phyloP scores from a whole-genome alignment of 2,329 filamentous ascomycete species.

The Aschersonia sp. region DNA sequence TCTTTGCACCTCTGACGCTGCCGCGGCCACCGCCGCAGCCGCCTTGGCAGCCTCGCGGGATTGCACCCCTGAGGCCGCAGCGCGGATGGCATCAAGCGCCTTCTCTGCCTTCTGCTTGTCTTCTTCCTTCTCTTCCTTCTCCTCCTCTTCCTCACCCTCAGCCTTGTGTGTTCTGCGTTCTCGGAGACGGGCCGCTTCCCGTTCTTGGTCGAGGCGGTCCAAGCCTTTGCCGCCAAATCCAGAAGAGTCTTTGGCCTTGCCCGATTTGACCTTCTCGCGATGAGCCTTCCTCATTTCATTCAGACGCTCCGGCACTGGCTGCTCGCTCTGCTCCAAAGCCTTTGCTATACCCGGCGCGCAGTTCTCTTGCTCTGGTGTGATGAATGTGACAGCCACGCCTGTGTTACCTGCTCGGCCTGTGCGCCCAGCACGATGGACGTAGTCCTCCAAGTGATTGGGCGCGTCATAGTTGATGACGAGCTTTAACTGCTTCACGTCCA shows the following conservation, averaged over 20 bases:
- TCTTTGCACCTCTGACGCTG: slow-evolving; percentile 17
- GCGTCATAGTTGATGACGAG: slow-evolving; percentile 92
- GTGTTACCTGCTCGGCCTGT: slow-evolving; percentile 91
- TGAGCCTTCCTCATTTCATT: slow-evolving; percentile 57
- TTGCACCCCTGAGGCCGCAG: slow-evolving; percentile 42
- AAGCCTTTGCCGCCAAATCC: slow-evolving; percentile 94
- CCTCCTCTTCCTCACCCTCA: slow-evolving; percentile 71
- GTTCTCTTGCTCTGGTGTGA: slow-evolving; percentile 83
- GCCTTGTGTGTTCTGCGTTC: slow-evolving; percentile 85
- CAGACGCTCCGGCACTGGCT: slow-evolving; percentile 59
- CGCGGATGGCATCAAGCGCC: slow-evolving; percentile 49
- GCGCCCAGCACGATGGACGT: slow-evolving; percentile 85
- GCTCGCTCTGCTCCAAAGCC: slow-evolving; percentile 81
- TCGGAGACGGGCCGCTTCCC: slow-evolving; percentile 71
- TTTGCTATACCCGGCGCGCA: slow-evolving; percentile 81
- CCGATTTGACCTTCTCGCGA: slow-evolving; percentile 79
- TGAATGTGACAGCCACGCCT: slow-evolving; percentile 86
- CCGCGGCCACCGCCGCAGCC: slow-evolving; percentile 6
- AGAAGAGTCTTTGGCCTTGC: slow-evolving; percentile 76
- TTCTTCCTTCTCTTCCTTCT: slow-evolving; percentile 65
- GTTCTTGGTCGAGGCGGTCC: slow-evolving; percentile 79
- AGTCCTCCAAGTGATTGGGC: slow-evolving; percentile 90
- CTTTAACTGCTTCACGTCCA: slow-evolving; percentile 93
- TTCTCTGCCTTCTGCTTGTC: slow-evolving; percentile 58
- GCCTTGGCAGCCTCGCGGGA: slow-evolving; percentile 34